Evolutionary conservation across 2,329 filamentous ascomycete species (phyloP).

Genomic region (Curvularia spicifera): DNA sequence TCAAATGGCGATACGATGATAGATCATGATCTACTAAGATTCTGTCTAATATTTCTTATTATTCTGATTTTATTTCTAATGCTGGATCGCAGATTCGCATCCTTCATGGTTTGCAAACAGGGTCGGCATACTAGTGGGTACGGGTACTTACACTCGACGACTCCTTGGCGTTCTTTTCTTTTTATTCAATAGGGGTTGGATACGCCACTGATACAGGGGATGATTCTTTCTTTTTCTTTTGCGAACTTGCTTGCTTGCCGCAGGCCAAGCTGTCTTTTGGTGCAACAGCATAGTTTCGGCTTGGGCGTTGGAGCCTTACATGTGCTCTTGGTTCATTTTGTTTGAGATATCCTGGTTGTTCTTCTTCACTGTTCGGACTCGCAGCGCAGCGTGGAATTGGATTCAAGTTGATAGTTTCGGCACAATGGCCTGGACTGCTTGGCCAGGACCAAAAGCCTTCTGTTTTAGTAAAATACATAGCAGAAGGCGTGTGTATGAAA

Average conservation of each 20-base stretch:
- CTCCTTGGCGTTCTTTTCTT: not conserved
- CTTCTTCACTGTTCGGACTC: not conserved
- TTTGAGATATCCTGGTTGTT: conserved; percentile 17
- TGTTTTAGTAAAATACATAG: not conserved
- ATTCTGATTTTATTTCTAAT: conserved; percentile 34
- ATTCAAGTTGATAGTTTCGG: conserved; percentile 3
- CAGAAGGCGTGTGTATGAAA: not conserved
- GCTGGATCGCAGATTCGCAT: conserved; percentile 37
- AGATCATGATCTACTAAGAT: conserved; percentile 18
- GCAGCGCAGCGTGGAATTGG: conserved; percentile 1
- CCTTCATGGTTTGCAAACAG: conserved; percentile 13
- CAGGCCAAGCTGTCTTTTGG: conserved; percentile 18
- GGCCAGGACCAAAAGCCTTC: not conserved
- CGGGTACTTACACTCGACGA: not conserved
- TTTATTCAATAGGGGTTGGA: not conserved
- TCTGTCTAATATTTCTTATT: conserved; percentile 34
- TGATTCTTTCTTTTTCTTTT: conserved; percentile 14
- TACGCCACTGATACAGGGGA: not conserved
- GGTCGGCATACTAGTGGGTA: not conserved
- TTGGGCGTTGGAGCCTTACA: conserved; percentile 1
- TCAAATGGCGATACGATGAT: conserved; percentile 14
- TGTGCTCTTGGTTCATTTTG: conserved; percentile 5
- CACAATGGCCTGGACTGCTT: not conserved
- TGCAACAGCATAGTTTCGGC: conserved; percentile 3
- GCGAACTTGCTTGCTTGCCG: conserved; percentile 28